Base-by-base conservation (phyloP, 225 moss, liverwort and hornwort genomes). In the Pseudoscleropodium purum region DNA sequence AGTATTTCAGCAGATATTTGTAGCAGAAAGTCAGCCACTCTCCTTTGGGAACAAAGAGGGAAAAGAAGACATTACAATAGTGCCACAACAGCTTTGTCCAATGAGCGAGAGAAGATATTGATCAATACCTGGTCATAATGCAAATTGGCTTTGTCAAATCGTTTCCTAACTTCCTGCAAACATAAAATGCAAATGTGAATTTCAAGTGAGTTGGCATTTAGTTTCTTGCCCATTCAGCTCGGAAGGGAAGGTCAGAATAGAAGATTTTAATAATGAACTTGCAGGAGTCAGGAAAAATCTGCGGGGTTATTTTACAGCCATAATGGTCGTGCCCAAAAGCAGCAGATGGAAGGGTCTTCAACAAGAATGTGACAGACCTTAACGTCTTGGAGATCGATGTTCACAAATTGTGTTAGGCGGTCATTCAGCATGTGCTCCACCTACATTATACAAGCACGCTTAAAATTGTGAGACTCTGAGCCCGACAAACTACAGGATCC, bases 381-480 rank as follows among this genome's bases (percentile, higher is more conserved):
- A 84, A 99, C 95, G 47, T 99, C 99, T 91, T 96, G 99, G 84
- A 99, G 95, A 91, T 99, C 99, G 82, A 96, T 95, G 91, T 91
- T 96, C 57, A 97, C 99, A 90, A 99, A 99, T 88, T 99, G 99
- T 52, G 91, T 95, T 74, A 99, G 88, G 66, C 99, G 96, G 85
- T 99, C 99, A 91, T 96, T 96, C 83, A 99, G 92, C 90, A 97
- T 97, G 88, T 99, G 99, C 83, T 99, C 99, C 85, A 97, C 97
- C 94, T 95, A 88, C 88, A 90, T 92, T 62, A 82, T 33, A 74
- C 65, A 92, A 80, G 65, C 67, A 84, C 30, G 51, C 54, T 80
- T 49, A 49, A 75, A 45, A 72, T 81, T 63, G 51, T 89, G 73
- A 66, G 59, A 67, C 56, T 86, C 73, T 31, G 52, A 83, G 41